A percentile compares a stretch with the other conserved stretches of the same genome.
phyloP scores from a whole-genome alignment of 2,329 filamentous ascomycete genomes.

The Exophiala lecanii-corni region DNA sequence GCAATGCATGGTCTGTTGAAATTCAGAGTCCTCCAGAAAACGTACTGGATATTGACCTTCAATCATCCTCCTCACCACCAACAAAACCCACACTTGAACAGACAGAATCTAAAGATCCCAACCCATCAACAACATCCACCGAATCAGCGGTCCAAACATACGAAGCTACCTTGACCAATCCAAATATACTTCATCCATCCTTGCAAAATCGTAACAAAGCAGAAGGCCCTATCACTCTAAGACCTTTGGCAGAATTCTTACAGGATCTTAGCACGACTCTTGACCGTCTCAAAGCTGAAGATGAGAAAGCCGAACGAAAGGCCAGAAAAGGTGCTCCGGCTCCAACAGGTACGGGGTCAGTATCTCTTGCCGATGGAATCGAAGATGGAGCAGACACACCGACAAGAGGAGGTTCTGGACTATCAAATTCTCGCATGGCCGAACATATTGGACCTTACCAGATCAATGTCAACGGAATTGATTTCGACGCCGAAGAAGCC shows the following conservation, averaged over 20 bases:
- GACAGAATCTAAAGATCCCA: constrained; percentile 27
- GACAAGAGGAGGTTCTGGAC: constrained; percentile 36
- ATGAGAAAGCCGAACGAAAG: constrained; percentile 40
- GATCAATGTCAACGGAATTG: constrained; percentile 97
- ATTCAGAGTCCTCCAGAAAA: constrained; percentile 55
- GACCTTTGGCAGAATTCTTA: constrained; percentile 72
- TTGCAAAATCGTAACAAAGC: constrained; percentile 36
- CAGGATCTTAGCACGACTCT: constrained; percentile 69
- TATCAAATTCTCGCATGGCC: constrained; percentile 44
- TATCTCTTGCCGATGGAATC: constrained; percentile 28
- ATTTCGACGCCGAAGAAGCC: constrained; percentile 81
- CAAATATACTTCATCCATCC: constrained; percentile 12
- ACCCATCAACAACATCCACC: constrained; percentile 19
- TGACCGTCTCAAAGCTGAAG: constrained; percentile 58
- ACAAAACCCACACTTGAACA: constrained; percentile 29
- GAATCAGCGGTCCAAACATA: constrained; percentile 20
- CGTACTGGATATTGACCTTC: constrained; percentile 27
- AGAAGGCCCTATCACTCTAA: constrained; percentile 50
- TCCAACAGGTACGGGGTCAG: constrained; percentile 7
- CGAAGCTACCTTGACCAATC: constrained; percentile 20
- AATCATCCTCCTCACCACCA: constrained; percentile 17
- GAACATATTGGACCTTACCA: constrained; percentile 92
- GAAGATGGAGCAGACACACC: constrained; percentile 34
- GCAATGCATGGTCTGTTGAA: constrained; percentile 79
- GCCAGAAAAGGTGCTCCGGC: constrained; percentile 16